Evolutionary conservation across 495 filamentous ascomycete species (phyloP).

Genomic region (Lophium mytilinum): DNA sequence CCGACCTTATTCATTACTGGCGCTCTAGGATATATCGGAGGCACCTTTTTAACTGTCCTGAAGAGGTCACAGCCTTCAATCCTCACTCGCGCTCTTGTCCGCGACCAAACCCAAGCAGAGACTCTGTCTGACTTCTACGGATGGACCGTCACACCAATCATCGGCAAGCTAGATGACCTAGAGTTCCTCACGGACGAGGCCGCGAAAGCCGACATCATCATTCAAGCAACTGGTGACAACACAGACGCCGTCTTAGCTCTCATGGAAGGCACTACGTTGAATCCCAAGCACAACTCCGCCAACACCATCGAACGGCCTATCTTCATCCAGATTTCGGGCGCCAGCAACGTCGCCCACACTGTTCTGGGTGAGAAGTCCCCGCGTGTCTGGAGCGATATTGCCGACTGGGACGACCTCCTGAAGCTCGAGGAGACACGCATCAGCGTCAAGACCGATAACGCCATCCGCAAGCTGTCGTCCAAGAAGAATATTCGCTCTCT

Average conservation of each 20-base stretch:
- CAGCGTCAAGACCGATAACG: neutral
- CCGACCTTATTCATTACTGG: neutral
- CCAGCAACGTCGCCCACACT: neutral
- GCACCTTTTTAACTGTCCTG: neutral
- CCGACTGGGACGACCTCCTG: neutral
- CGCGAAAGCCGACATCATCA: slow-evolving; percentile 4
- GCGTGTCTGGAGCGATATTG: neutral
- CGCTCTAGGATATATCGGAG: neutral
- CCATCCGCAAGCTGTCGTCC: neutral
- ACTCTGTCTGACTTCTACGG: neutral
- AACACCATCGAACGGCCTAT: neutral
- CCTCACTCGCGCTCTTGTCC: neutral
- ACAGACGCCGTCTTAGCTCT: neutral
- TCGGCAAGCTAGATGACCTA: slow-evolving; percentile 1
- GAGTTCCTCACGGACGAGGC: slow-evolving; percentile 2
- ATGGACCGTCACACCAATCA: neutral
- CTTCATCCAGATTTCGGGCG: neutral
- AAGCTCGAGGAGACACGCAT: neutral
- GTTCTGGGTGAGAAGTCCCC: neutral
- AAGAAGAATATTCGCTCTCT: neutral
- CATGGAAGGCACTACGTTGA: neutral
- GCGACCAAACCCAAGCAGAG: neutral
- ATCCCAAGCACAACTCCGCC: neutral
- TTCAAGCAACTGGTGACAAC: neutral
- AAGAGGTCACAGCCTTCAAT: neutral